phyloP scores from a whole-genome alignment of 2,329 filamentous ascomycete species.

The Trichothecium sympodiale region DNA sequence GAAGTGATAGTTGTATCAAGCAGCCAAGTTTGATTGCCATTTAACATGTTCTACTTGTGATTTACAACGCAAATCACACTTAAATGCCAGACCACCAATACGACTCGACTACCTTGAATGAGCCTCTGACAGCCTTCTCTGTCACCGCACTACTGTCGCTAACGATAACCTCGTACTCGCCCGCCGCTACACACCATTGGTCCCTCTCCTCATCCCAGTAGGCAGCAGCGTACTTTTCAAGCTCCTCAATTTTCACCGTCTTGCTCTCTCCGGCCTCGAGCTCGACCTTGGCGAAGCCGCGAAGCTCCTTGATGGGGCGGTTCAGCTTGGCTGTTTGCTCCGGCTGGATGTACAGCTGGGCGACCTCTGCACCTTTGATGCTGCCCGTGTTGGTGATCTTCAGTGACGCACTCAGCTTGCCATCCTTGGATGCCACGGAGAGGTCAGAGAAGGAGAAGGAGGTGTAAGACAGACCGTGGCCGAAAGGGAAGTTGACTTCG shows the following conservation, averaged over 20 bases:
- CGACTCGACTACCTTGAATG: slow-evolving; percentile 48
- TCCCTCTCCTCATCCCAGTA: slow-evolving; percentile 57
- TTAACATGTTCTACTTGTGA: no score
- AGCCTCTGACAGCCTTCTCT: slow-evolving; percentile 33
- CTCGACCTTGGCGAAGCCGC: slow-evolving; percentile 54
- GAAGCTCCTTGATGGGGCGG: slow-evolving; percentile 49
- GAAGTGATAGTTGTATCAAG: no score
- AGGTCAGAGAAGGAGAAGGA: slow-evolving; percentile 48
- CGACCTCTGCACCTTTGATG: slow-evolving; percentile 40
- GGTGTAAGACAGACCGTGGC: slow-evolving; percentile 70
- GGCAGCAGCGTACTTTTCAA: slow-evolving; percentile 54
- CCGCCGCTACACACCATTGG: slow-evolving; percentile 56
- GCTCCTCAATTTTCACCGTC: slow-evolving; percentile 41
- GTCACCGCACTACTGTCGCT: slow-evolving; percentile 41
- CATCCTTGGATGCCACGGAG: slow-evolving; percentile 31
- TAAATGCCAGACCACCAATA: slow-evolving; percentile 59
- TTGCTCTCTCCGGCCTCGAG: slow-evolving; percentile 49
- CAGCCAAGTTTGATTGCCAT: no score
- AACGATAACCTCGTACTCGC: slow-evolving; percentile 52
- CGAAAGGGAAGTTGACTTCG: slow-evolving; percentile 63
- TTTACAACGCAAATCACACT: no score
- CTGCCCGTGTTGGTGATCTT: slow-evolving; percentile 52
- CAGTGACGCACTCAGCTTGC: slow-evolving; percentile 35
- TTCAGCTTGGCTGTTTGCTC: slow-evolving; percentile 42
- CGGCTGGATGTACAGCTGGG: slow-evolving; percentile 45